Percentiles rank a stretch among this genome's conserved stretches.
phyloP scores from a whole-genome alignment of 164 flowering plant species.

The Houttuynia cordata region DNA sequence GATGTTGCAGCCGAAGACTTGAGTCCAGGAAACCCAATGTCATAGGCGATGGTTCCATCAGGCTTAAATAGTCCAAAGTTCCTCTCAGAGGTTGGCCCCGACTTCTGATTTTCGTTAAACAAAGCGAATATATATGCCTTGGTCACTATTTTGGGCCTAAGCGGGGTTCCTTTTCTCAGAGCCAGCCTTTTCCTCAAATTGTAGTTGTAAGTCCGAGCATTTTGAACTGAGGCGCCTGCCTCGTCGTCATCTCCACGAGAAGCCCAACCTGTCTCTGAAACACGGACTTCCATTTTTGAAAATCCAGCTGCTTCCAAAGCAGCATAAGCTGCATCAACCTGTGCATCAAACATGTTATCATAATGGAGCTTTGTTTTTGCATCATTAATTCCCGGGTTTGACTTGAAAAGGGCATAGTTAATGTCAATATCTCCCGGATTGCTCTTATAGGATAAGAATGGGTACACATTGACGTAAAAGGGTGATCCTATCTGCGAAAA shows the following conservation, averaged over 20 bases:
- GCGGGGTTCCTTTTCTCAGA: conserved; percentile 76
- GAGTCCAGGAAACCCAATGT: conserved; percentile 74
- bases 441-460: conserved; percentile 64
- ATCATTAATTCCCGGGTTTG: conserved; percentile 49
- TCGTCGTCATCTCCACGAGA: conserved; percentile 61
- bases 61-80: conserved; percentile 81
- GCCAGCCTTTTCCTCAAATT: conserved; percentile 42
- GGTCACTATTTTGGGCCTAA: conserved; percentile 39
- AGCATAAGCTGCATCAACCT: conserved; percentile 59
- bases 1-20: conserved; percentile 29
- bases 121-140: conserved; percentile 71
- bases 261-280: conserved; percentile 91
- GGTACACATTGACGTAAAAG: conserved; percentile 76
- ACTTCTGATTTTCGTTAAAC: conserved; percentile 74
- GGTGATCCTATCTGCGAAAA: conserved; percentile 50
- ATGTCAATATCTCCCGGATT: conserved; percentile 57
- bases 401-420: conserved; percentile 54
- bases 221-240: conserved; percentile 43
- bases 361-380: conserved; percentile 64
- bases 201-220: conserved; percentile 55
- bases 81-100: conserved; percentile 75
- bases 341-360: conserved; percentile 82
- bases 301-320: conserved; percentile 69
- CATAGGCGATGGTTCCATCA: conserved; percentile 77
- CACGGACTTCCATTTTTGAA: conserved; percentile 54